phyloP scores from a whole-genome alignment of 2,329 filamentous ascomycete genomes.

The Leptoxyphium fumago region DNA sequence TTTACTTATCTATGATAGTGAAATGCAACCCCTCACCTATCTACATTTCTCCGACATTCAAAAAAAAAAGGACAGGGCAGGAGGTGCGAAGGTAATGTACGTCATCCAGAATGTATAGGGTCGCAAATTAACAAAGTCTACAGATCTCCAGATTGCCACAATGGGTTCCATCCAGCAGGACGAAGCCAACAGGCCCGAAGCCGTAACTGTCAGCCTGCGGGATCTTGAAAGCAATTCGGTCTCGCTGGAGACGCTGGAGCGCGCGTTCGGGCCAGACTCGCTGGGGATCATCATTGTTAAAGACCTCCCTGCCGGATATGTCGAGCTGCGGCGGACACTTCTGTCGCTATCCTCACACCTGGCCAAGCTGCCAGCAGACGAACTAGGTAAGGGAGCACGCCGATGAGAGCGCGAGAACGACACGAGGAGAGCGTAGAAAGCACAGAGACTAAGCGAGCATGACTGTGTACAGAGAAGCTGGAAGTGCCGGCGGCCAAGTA shows the following conservation, averaged over 20 bases:
- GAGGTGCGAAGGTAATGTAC: no score
- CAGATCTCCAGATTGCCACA: no score
- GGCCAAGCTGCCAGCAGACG: slow-evolving; percentile 57
- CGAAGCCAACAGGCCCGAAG: slow-evolving; percentile 7
- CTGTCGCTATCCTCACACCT: slow-evolving; percentile 83
- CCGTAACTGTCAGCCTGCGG: slow-evolving; percentile 34
- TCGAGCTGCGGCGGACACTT: slow-evolving; percentile 53
- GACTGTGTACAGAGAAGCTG: slow-evolving; percentile 22
- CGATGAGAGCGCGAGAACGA: background rate
- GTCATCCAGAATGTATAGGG: no score
- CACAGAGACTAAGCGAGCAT: background rate
- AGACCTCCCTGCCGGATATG: slow-evolving; percentile 61
- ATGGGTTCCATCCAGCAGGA: background rate
- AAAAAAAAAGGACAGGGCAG: no score
- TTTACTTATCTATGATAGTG: no score
- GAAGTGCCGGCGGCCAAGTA: slow-evolving; percentile 41
- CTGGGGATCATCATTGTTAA: slow-evolving; percentile 89
- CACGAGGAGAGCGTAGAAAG: background rate
- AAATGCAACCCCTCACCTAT: no score
- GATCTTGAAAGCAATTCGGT: slow-evolving; percentile 35
- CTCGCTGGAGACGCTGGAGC: slow-evolving; percentile 51
- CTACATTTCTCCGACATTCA: no score
- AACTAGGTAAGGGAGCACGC: slow-evolving; percentile 44
- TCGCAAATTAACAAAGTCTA: no score
- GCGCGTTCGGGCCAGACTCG: slow-evolving; percentile 81